Base-by-base conservation (phyloP, 1,284 basidiomycete species). In the Vanrija humicola region DNA sequence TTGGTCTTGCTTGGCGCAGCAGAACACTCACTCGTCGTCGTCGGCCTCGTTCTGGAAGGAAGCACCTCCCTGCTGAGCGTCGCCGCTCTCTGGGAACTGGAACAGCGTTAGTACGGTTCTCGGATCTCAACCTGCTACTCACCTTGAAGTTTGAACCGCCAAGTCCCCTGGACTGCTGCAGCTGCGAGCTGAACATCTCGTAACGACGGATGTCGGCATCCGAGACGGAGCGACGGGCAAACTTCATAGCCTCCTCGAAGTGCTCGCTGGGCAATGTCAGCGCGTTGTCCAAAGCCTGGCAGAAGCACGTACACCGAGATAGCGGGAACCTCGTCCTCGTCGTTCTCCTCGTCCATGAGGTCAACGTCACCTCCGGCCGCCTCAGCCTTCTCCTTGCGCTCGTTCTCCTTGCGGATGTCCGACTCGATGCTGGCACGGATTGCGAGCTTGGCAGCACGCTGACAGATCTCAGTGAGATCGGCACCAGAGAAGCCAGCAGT, bases 401-500 rank as follows among this genome's bases (percentile, higher is more conserved):
- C 96, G 50, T 89, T 82, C 48, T 86, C 83, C 59, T 75, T 80
- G 64, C 87, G 82, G 71, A 98, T 89, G 76, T 98, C 96, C 6
- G 89, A 79, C 72, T 98, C 94, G 69, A 99, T 99, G 62, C 86
- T 89, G 74, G 89, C 90, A 43, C 96, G 85, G 72, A 99, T 76
- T 14, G 74, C 74, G 48, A 98, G 82, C 81, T 99, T 99, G 59
- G 93, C 95, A 10, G 95, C 89, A 59, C 96, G 86, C 78, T 98
- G 94, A 74, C 95, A 98, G 70, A 98, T 96, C 78, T 98, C 96
- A 14, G 95, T 96, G 64, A 98, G 80, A 84, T 99, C 96, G 56
- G 96, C 96, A 86, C 96, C 96, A 70, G 95, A 98, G 86, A 90
- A 99, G 16, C 96, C 95, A 70, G 97, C 91, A 10, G 95, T 97